A percentile compares a stretch with the other conserved stretches of the same genome.
These are phyloP conservation scores for Crassisporium funariophilum DNA, from an alignment of 768 basidiomycete genomes.

Conservation along the genomic window DNA sequence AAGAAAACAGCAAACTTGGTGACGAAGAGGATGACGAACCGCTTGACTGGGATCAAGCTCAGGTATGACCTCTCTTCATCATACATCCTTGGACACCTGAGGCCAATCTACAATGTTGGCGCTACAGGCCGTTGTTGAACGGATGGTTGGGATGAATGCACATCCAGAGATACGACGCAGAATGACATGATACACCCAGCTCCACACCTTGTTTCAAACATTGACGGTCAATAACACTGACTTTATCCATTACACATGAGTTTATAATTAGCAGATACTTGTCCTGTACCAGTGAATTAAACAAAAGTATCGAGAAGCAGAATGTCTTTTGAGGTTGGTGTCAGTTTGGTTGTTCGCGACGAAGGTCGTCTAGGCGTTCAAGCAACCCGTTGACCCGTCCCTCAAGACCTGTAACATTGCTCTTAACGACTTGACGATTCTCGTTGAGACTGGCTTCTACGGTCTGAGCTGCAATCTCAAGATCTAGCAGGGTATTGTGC, in stretches of 20 bases:
- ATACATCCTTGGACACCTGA: no score
- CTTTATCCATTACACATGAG: no score
- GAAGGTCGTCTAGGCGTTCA: conserved; percentile 44
- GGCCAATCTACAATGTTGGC: not conserved
- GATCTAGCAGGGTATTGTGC: conserved; percentile 63
- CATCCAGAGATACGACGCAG: conserved; percentile 33
- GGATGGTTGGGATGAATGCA: conserved; percentile 58
- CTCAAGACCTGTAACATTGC: conserved; percentile 76
- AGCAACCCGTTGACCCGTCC: conserved; percentile 43
- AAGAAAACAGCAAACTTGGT: conserved; percentile 44
- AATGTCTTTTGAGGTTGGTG: no score
- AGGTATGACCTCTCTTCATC: no score
- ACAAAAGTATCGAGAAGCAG: no score
- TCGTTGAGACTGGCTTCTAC: conserved; percentile 78
- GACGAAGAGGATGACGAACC: conserved; percentile 67
- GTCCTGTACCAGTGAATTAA: no score
- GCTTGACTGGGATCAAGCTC: conserved; percentile 71
- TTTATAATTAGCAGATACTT: conserved; percentile 1
- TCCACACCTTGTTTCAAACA: not conserved
- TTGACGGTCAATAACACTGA: no score
- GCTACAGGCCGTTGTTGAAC: conserved; percentile 53
- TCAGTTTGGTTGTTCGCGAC: conserved; percentile 18
- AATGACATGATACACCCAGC: conserved; percentile 19
- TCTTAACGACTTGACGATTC: conserved; percentile 69
- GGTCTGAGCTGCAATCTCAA: conserved; percentile 65